These are phyloP conservation scores for Tilletia indica DNA, from an alignment of 1,284 basidiomycete genomes.

Conservation along the genomic window DNA sequence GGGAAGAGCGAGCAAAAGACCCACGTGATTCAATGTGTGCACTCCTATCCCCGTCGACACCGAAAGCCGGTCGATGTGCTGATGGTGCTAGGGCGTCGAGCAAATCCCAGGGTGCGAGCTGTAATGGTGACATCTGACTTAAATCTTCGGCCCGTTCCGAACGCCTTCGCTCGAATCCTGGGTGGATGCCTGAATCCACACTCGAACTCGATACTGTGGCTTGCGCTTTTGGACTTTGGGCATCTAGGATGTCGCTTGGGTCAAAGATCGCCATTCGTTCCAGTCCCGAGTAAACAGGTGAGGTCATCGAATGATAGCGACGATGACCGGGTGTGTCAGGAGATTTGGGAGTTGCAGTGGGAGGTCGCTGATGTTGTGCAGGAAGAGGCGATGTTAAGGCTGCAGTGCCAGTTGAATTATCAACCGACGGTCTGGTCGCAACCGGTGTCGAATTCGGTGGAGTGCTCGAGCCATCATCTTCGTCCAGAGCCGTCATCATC, in stretches of 20 bases:
- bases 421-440: background rate
- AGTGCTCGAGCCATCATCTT: conserved; percentile 18
- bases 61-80: background rate
- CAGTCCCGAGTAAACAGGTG: background rate
- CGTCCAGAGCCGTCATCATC: conserved; percentile 22
- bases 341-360: background rate
- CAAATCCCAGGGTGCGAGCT: conserved; percentile 4
- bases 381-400: background rate
- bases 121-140: background rate
- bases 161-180: background rate
- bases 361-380: background rate
- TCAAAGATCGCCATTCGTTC: too few species aligned
- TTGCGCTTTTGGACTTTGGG: too few species aligned
- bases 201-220: too few species aligned
- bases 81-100: background rate
- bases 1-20: too few species aligned
- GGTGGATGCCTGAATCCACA: too few species aligned
- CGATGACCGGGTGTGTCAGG: background rate
- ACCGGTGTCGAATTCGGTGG: background rate
- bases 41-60: background rate
- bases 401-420: background rate
- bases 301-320: background rate
- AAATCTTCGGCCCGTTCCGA: background rate
- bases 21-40: too few species aligned
- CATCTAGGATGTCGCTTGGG: too few species aligned